phyloP scores from a whole-genome alignment of 805 yeast species.

The Ogataea chonburiensis region DNA sequence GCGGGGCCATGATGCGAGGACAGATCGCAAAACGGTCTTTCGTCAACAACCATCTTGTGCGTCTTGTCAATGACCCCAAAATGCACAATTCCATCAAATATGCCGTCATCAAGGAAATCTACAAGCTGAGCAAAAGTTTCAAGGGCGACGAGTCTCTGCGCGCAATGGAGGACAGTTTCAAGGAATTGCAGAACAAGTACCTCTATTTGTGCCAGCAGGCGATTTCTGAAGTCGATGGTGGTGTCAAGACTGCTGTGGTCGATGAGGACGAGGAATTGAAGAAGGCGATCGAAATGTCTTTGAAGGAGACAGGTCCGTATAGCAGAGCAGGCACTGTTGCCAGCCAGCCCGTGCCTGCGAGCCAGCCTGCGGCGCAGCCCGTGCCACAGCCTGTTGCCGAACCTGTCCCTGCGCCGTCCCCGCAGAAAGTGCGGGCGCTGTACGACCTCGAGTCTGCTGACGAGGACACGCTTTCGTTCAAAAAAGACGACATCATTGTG shows the following conservation, averaged over 20 bases:
- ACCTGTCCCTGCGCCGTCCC: conserved; percentile 13
- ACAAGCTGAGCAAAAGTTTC: conserved; percentile 65
- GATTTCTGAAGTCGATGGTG: conserved; percentile 29
- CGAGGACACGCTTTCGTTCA: conserved; percentile 83
- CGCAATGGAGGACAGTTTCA: conserved; percentile 63
- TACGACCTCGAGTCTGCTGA: conserved; percentile 79
- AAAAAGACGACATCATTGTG: conserved; percentile 82
- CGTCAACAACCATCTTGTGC: conserved; percentile 42
- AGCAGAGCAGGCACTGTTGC: neutral
- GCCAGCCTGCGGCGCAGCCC: conserved; percentile 6
- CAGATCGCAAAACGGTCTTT: conserved; percentile 60
- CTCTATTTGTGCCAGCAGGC: conserved; percentile 38
- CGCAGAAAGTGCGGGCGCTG: conserved; percentile 66
- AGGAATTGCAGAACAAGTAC: conserved; percentile 43
- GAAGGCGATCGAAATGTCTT: conserved; percentile 70
- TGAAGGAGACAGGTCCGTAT: conserved; percentile 51
- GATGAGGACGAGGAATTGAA: conserved; percentile 78
- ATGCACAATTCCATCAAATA: conserved; percentile 69
- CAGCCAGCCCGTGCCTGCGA: conserved; percentile 19
- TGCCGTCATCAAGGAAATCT: conserved; percentile 63
- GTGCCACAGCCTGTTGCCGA: conserved; percentile 1
- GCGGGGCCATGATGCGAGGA: conserved; percentile 67
- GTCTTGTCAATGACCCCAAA: conserved; percentile 49
- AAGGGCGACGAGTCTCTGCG: conserved; percentile 71
- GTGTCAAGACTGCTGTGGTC: conserved; percentile 4